Conservation (phyloP, 306 rosid genomes). For the Citrullus amarus region DNA sequence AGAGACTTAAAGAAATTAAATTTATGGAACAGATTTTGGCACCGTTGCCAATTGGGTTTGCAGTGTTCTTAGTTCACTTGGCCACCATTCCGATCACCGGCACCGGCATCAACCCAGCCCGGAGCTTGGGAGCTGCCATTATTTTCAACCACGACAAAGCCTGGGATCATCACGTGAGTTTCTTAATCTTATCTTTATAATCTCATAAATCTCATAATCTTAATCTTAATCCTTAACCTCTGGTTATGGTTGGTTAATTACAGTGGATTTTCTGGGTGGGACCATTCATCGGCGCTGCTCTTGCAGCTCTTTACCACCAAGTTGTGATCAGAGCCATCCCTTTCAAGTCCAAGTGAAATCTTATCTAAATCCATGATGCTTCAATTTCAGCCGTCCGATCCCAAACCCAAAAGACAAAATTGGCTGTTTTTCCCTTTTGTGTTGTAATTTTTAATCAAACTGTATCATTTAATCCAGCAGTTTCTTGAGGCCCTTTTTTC, state of each 20-base stretch:
- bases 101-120: conserved; percentile 50
- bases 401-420: background rate
- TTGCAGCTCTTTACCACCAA: conserved; percentile 42
- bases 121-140: conserved; percentile 49
- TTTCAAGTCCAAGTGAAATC: conserved; percentile 31
- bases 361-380: background rate
- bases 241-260: background rate
- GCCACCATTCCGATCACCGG: conserved; percentile 53
- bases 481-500: background rate
- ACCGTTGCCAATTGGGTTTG: conserved; percentile 87
- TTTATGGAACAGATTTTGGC: conserved; percentile 50
- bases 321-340: conserved; percentile 56
- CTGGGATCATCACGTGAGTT: conserved; percentile 40
- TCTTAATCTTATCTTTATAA: background rate
- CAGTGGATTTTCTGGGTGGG: conserved; percentile 67
- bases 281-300: conserved; percentile 45
- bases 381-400: background rate
- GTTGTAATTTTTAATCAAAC: background rate
- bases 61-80: conserved; percentile 50
- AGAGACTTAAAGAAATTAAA: background rate
- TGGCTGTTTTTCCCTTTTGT: background rate
- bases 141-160: conserved; percentile 27
- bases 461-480: background rate
- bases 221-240: background rate
- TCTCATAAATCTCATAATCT: background rate